Percentiles rank a stretch among this genome's conserved stretches.
Conservation (phyloP, 345 rosid species). For the Dovyalis caffra region DNA sequence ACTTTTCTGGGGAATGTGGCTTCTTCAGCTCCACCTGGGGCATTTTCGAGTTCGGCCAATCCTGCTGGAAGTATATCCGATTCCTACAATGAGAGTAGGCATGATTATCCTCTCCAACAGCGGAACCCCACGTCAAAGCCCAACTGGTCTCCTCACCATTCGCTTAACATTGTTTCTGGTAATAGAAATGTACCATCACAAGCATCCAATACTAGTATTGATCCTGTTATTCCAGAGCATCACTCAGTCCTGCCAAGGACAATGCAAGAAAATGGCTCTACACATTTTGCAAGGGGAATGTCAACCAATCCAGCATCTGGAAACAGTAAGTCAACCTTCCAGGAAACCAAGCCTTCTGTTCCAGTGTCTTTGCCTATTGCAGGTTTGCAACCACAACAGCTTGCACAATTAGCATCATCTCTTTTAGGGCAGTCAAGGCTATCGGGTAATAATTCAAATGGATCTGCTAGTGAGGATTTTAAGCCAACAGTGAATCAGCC, state of each 20-base stretch:
- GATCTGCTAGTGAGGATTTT: constrained; percentile 28
- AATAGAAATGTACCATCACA: constrained; percentile 41
- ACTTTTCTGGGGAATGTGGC: constrained; percentile 31
- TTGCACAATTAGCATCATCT: constrained; percentile 70
- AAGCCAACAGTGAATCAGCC: constrained; percentile 34
- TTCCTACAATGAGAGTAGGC: constrained; percentile 40
- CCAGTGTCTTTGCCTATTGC: constrained; percentile 34
- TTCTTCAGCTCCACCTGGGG: constrained; percentile 31
- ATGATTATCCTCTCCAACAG: constrained; percentile 37
- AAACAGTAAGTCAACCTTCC: constrained; percentile 24
- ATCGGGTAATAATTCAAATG: constrained; percentile 33
- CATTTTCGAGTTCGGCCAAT: constrained; percentile 31
- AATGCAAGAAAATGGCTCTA: constrained; percentile 33
- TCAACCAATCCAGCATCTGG: constrained; percentile 35
- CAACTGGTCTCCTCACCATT: constrained; percentile 40
- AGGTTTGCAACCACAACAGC: constrained; percentile 59
- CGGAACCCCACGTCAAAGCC: constrained; percentile 29
- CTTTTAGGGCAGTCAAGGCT: constrained; percentile 63
- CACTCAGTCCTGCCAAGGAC: constrained; percentile 25
- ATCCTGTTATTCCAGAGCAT: constrained; percentile 35
- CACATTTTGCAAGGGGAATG: constrained; percentile 24
- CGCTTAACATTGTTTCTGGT: constrained; percentile 17
- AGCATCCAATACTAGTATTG: constrained; percentile 16
- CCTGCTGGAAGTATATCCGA: constrained; percentile 35
- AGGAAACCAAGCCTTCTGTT: constrained; percentile 41